These are phyloP conservation scores for Peronospora destructor DNA, from an alignment of 352 stramenopile genomes.

Conservation along the genomic window DNA sequence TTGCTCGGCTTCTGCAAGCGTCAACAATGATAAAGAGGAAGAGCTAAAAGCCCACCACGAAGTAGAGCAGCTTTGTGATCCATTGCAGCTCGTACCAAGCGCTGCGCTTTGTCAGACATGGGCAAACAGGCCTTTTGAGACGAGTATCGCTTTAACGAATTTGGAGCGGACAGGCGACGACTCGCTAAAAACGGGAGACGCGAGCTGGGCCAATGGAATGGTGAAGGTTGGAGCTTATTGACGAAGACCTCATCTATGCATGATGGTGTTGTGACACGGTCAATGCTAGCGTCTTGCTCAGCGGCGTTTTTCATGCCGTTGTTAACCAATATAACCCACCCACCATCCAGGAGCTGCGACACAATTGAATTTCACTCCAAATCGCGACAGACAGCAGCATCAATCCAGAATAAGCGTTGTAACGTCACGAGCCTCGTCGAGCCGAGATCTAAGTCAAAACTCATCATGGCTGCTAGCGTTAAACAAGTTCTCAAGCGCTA, in stretches of 20 bases:
- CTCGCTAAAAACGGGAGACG: too few species aligned
- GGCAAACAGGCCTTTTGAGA: background rate
- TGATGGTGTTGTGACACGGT: too few species aligned
- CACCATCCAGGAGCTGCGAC: background rate
- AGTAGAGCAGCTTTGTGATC: too few species aligned
- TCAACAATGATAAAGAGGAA: background rate
- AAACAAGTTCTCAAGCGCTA: slow-evolving; percentile 89
- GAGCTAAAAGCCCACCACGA: background rate
- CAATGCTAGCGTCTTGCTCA: too few species aligned
- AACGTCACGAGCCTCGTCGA: slow-evolving; percentile 4
- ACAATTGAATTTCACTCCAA: slow-evolving; percentile 4
- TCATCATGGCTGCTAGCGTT: slow-evolving; percentile 49
- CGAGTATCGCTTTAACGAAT: background rate
- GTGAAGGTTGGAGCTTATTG: too few species aligned
- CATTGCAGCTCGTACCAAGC: slow-evolving; percentile 12
- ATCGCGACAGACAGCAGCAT: slow-evolving; percentile 11
- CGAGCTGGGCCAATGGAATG: too few species aligned
- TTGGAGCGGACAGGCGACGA: slow-evolving; percentile 6
- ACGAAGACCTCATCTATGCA: too few species aligned
- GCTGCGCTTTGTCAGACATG: slow-evolving; percentile 23
- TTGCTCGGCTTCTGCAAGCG: slow-evolving; percentile 47
- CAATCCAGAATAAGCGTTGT: slow-evolving; percentile 13
- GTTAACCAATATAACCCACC: background rate
- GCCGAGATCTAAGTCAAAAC: background rate
- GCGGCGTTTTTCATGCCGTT: background rate